These are phyloP conservation scores for Xerocomus minutiporus DNA, from an alignment of 1,284 basidiomycete genomes.

Conservation along the genomic window DNA sequence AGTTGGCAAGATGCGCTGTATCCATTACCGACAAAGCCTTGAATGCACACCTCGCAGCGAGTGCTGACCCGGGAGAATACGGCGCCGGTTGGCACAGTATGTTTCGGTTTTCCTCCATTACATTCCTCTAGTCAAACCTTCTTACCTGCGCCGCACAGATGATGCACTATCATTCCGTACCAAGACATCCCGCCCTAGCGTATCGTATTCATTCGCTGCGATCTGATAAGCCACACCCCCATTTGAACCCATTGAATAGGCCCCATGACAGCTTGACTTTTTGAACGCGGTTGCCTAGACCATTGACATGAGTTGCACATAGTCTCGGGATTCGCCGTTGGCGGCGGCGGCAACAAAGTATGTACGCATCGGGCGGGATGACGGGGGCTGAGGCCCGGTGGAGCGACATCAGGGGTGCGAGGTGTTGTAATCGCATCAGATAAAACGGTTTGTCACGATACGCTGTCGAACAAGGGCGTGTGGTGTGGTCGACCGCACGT, in stretches of 20 bases:
- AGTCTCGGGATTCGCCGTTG: slow-evolving; percentile 4
- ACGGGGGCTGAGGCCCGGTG: not conserved
- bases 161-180: slow-evolving; percentile 1
- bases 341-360: not conserved
- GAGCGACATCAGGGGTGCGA: not conserved
- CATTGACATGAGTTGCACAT: slow-evolving; percentile 31
- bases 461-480: not conserved
- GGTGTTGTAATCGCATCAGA: too few relatives aligned
- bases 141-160: slow-evolving; percentile 15
- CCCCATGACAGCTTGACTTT: slow-evolving; percentile 9
- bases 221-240: not conserved
- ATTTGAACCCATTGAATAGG: not conserved
- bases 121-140: slow-evolving; percentile 14
- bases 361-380: too few relatives aligned
- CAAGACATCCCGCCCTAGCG: not conserved
- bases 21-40: not conserved
- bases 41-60: not conserved
- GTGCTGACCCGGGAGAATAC: slow-evolving; percentile 2
- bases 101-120: slow-evolving; percentile 7
- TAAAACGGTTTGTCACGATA: not conserved
- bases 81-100: slow-evolving; percentile 8
- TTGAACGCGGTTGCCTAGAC: slow-evolving; percentile 34
- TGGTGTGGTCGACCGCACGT: too few relatives aligned
- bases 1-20: too few relatives aligned
- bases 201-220: not conserved